Evolutionary conservation across 164 flowering plant species (phyloP).

Genomic region (Aristolochia californica): DNA sequence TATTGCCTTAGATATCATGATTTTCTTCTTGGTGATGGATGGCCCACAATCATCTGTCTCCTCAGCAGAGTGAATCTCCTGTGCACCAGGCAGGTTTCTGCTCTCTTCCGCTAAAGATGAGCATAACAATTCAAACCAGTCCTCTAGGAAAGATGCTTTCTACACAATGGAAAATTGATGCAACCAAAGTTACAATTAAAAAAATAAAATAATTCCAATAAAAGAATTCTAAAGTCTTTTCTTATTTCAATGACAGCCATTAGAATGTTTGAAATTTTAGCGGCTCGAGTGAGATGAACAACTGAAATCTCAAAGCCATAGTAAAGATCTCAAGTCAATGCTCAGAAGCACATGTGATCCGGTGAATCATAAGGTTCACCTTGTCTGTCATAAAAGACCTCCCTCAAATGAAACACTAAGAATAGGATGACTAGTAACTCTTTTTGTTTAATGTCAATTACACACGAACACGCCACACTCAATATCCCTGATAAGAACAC

Average conservation of each 20-base stretch:
- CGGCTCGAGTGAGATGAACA: too few species aligned
- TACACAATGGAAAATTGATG: slow-evolving; percentile 9
- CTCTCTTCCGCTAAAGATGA: slow-evolving; percentile 26
- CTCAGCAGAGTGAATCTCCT: slow-evolving; percentile 9
- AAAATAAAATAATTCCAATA: too few species aligned
- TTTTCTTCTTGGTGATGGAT: slow-evolving; percentile 33
- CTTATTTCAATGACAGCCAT: not conserved
- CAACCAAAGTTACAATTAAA: not conserved
- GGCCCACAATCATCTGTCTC: slow-evolving; percentile 10
- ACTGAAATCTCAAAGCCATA: too few species aligned
- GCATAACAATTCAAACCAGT: slow-evolving; percentile 53
- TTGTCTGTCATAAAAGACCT: too few species aligned
- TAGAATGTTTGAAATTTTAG: not conserved
- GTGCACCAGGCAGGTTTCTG: slow-evolving; percentile 14
- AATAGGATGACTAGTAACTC: too few species aligned
- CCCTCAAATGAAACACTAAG: too few species aligned
- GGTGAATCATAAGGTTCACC: too few species aligned
- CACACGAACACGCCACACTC: too few species aligned
- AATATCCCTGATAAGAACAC: too few species aligned
- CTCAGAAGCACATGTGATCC: too few species aligned
- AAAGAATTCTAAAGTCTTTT: not conserved
- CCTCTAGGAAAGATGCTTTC: slow-evolving; percentile 71
- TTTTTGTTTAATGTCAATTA: too few species aligned
- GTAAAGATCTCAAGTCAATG: too few species aligned
- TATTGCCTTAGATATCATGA: slow-evolving; percentile 40